phyloP scores from a whole-genome alignment of 129 eudicot species.

The Calendula officinalis region DNA sequence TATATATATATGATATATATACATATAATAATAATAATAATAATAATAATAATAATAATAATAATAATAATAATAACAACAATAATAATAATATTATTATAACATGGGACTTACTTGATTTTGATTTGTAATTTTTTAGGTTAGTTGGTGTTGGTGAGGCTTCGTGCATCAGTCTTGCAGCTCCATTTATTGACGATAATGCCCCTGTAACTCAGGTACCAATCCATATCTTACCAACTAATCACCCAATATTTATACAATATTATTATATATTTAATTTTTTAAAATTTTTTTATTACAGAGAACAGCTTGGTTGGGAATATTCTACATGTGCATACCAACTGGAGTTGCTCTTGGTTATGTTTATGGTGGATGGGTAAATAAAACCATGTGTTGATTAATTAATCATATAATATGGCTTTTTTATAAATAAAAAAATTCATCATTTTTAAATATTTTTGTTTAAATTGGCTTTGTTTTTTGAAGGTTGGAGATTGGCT shows the following conservation, averaged over 20 bases:
- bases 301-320: slow-evolving; percentile 43
- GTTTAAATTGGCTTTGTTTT: too few species aligned
- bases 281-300: not conserved
- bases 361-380: slow-evolving; percentile 41
- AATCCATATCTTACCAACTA: slow-evolving; percentile 10
- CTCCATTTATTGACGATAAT: slow-evolving; percentile 90
- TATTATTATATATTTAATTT: too few species aligned
- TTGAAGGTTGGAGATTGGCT: slow-evolving; percentile 54
- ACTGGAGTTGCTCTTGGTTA: slow-evolving; percentile 42
- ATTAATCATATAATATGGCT: too few species aligned
- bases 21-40: too few species aligned
- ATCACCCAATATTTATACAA: not conserved
- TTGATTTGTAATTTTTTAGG: slow-evolving; percentile 37
- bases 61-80: too few species aligned
- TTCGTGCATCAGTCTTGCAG: slow-evolving; percentile 91
- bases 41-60: too few species aligned
- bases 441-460: too few species aligned
- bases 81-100: too few species aligned
- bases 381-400: not conserved
- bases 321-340: slow-evolving; percentile 46
- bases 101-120: too few species aligned
- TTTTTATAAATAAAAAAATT: too few species aligned
- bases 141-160: slow-evolving; percentile 98
- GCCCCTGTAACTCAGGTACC: slow-evolving; percentile 80
- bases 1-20: too few species aligned